A percentile compares a stretch with the other conserved stretches of the same genome.
These are phyloP conservation scores for Cornus kousa DNA, from an alignment of 148 eudicot species.

Conservation along the genomic window DNA sequence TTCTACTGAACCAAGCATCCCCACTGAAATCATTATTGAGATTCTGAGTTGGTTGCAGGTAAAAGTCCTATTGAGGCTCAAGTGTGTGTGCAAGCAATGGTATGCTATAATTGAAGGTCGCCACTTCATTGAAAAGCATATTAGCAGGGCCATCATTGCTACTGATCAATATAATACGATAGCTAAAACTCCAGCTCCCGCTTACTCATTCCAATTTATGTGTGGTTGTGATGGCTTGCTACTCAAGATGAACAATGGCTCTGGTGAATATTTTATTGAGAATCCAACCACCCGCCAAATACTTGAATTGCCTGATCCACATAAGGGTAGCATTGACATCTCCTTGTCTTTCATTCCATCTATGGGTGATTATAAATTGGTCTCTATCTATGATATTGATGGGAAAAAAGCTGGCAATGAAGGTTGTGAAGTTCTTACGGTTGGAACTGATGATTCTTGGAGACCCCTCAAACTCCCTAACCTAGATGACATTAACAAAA, in stretches of 20 bases:
- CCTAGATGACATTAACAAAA: not conserved
- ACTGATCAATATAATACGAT: too few relatives aligned
- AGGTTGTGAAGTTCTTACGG: constrained; percentile 6
- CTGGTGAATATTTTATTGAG: not conserved
- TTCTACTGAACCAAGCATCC: too few relatives aligned
- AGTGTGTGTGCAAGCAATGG: constrained; percentile 19
- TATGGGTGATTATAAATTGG: not conserved
- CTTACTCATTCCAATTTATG: not conserved
- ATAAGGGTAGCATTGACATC: not conserved
- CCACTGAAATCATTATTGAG: not conserved
- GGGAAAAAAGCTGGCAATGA: not conserved
- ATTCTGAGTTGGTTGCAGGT: constrained; percentile 22
- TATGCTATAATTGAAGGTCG: not conserved
- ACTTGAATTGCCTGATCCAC: constrained; percentile 20
- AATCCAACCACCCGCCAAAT: constrained; percentile 12
- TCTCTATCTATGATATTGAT: not conserved
- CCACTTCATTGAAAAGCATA: not conserved
- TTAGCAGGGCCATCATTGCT: not conserved
- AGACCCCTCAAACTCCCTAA: not conserved
- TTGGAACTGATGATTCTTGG: constrained; percentile 5
- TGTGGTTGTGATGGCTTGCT: constrained; percentile 9
- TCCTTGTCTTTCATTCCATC: not conserved
- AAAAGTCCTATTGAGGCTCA: not conserved
- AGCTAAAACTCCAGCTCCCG: not conserved
- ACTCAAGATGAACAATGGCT: not conserved